Percentiles rank a stretch among this genome's conserved stretches.
Conservation (phyloP, 2,329 filamentous ascomycete genomes). For the Coleophoma crateriformis region DNA sequence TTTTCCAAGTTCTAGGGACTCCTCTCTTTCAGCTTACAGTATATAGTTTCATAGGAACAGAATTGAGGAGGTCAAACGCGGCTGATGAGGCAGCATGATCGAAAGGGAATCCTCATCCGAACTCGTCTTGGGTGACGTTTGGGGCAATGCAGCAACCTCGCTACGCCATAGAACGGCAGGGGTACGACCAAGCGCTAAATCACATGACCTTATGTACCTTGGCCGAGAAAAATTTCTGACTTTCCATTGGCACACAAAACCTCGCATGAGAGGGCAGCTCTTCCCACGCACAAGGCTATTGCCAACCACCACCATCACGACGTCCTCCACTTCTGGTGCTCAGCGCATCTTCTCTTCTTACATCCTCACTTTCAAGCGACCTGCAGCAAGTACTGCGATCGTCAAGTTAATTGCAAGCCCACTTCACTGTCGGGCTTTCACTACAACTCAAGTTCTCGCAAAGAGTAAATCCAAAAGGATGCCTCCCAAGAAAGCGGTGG, state of each 20-base stretch:
- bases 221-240: too few species aligned
- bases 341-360: conserved; percentile 41
- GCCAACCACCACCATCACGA: conserved; percentile 22
- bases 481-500: conserved; percentile 88
- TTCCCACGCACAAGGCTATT: conserved; percentile 19
- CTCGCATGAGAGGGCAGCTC: conserved; percentile 1
- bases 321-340: conserved; percentile 17
- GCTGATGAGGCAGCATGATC: too few species aligned
- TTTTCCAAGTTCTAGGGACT: background rate
- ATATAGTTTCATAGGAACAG: too few species aligned
- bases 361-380: conserved; percentile 43
- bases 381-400: conserved; percentile 42
- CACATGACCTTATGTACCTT: too few species aligned
- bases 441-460: conserved; percentile 50
- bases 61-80: too few species aligned
- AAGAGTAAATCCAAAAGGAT: conserved; percentile 57
- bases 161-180: too few species aligned
- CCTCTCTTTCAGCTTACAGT: too few species aligned
- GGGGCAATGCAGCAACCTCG: too few species aligned
- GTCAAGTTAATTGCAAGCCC: conserved; percentile 19
- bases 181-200: too few species aligned
- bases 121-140: too few species aligned
- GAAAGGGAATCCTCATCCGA: too few species aligned
- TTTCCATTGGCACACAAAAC: background rate
- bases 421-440: conserved; percentile 31